Percentiles rank a stretch among this genome's conserved stretches.
Evolutionary conservation across 495 filamentous ascomycete genomes (phyloP).

Genomic region (Daldinia childiae): DNA sequence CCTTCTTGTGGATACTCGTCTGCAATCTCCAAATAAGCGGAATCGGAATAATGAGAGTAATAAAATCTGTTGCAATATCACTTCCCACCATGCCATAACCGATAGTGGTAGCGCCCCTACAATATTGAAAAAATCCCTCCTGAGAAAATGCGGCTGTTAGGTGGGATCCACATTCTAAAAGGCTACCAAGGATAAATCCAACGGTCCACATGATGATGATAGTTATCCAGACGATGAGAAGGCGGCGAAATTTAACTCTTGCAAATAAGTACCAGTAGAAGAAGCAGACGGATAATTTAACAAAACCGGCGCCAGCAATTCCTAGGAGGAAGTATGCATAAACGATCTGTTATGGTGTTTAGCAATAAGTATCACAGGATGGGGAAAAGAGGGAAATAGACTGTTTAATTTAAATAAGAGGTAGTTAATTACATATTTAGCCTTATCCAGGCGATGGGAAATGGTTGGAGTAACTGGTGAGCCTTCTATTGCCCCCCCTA

Average conservation of each 20-base stretch:
- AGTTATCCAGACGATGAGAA: slow-evolving; percentile 36
- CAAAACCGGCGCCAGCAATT: slow-evolving; percentile 15
- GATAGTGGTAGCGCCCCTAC: slow-evolving; percentile 1
- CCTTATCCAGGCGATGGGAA: no score
- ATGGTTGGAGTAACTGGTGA: no score
- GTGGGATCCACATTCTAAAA: slow-evolving; percentile 28
- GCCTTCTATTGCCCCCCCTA: no score
- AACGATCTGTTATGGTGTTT: no score
- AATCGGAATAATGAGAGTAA: slow-evolving; percentile 35
- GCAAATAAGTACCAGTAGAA: slow-evolving; percentile 41
- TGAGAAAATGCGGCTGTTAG: slow-evolving; percentile 17
- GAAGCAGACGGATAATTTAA: slow-evolving; percentile 30
- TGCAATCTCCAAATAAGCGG: slow-evolving; percentile 26
- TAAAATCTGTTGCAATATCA: slow-evolving; percentile 33
- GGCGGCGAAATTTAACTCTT: slow-evolving; percentile 23
- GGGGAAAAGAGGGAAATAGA: no score
- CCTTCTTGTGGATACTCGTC: slow-evolving; percentile 18
- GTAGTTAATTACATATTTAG: no score
- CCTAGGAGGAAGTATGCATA: slow-evolving; percentile 4
- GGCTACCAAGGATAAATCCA: slow-evolving; percentile 17
- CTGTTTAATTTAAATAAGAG: no score
- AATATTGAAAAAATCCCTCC: slow-evolving; percentile 19
- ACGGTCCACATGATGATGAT: slow-evolving; percentile 19
- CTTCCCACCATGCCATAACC: slow-evolving; percentile 32
- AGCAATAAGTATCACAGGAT: no score